Conservation (phyloP, 257 asterid genomes). For the Solanum gracilifrons region DNA sequence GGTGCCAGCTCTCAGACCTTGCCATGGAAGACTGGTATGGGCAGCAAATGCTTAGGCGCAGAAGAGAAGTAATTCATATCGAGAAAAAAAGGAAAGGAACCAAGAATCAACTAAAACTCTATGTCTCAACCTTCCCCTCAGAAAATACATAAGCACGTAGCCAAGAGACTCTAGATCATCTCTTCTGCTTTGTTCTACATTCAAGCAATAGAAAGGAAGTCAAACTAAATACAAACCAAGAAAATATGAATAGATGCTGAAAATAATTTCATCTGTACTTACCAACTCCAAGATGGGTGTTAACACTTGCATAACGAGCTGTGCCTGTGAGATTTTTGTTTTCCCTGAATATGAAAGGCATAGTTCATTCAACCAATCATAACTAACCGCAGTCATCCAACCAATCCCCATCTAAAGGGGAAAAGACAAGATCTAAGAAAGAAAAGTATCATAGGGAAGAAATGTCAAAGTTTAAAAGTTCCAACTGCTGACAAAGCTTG, state of each 20-base stretch:
- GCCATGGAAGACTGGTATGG: slow-evolving; percentile 35
- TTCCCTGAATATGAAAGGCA: slow-evolving; percentile 43
- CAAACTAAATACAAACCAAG: neutral
- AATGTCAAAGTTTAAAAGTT: neutral
- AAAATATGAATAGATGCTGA: neutral
- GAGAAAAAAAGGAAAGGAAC: neutral
- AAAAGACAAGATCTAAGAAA: neutral
- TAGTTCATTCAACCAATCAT: neutral
- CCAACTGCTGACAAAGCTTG: neutral
- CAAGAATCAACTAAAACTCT: neutral
- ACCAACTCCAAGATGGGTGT: slow-evolving; percentile 97
- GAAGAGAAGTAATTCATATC: neutral
- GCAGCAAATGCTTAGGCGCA: neutral
- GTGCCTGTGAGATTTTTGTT: slow-evolving; percentile 95
- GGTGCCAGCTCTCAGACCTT: slow-evolving; percentile 30
- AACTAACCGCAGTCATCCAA: neutral
- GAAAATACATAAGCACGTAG: slow-evolving; percentile 85
- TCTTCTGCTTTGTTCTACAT: slow-evolving; percentile 86
- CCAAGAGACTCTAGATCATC: slow-evolving; percentile 90
- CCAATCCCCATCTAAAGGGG: neutral
- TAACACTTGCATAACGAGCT: slow-evolving; percentile 94
- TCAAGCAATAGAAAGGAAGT: slow-evolving; percentile 3
- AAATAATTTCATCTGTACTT: slow-evolving; percentile 11
- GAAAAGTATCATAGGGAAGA: neutral
- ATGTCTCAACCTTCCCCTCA: slow-evolving; percentile 61